Evolutionary conservation across 2,329 filamentous ascomycete genomes (phyloP), one percentile per base, ranked within the genome.

Genomic region (Cladophialophora bantiana): DNA sequence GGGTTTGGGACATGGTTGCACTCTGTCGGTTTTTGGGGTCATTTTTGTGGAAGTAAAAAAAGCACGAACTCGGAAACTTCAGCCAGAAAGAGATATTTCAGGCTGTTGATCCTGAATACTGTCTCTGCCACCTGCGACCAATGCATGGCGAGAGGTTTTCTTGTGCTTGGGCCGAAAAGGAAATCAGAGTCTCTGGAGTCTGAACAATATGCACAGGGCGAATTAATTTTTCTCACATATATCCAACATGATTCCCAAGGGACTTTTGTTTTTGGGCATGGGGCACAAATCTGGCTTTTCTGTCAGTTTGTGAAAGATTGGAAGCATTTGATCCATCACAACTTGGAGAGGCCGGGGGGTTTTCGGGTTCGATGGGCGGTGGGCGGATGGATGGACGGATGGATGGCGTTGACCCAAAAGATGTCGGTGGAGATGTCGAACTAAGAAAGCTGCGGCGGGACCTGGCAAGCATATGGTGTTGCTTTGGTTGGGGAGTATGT

Each of bases 391-490:
- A 18, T 36, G 42, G 57, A 18, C 26, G 42, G 57, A n/a, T 18
- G 31, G 34, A 31, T 50, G 59, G 59, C 48, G 59, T 61, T 61
- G 42, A 38, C 35, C 42, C 45, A 7, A 40, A 13, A 53, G 59
- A 31, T 52, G 26, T 61, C 12, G 34, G 38, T 20, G 20, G 59
- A 26, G 59, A 60, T 60, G 18, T 53, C 18, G 59, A 61, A n/a
- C n/a, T 13, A 34, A 61, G 35, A 50, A 38, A 20, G 59, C 45
- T 53, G 59, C 53, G 59, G 59, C 58, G 58, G 48, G 59, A 53
- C 59, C 59, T 61, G 38, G 59, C 59, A 34, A 61, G 45, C 42
- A 61, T 13, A 53, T n/a, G 18, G 42, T 26, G 48, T 9, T 45
- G 18, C 36, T 48, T 31, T 38, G 45, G 2, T 13, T 31, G 45